Percentiles rank a stretch among this genome's conserved stretches.
These are phyloP conservation scores for Cryptosporidium andersoni DNA, from an alignment of 169 alveolate species.

Conservation along the genomic window DNA sequence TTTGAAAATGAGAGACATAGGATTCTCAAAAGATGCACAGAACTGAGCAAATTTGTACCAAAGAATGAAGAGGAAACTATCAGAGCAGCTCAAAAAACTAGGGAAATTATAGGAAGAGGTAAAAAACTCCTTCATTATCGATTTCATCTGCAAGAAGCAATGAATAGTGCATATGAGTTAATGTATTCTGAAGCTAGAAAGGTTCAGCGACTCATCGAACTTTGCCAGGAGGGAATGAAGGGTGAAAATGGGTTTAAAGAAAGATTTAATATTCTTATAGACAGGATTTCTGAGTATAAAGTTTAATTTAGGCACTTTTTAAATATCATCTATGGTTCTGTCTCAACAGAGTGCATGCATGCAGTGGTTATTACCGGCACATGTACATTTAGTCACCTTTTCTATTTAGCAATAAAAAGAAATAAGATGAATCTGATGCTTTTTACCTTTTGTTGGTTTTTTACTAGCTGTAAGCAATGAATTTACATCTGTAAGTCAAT, in stretches of 20 bases:
- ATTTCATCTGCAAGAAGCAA: constrained; percentile 37
- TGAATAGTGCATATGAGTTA: constrained; percentile 67
- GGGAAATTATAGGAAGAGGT: constrained; percentile 63
- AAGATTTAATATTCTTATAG: constrained; percentile 40
- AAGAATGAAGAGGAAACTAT: constrained; percentile 41
- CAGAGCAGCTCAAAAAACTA: constrained; percentile 58
- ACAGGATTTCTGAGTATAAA: constrained; percentile 43
- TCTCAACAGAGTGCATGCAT: too few relatives aligned
- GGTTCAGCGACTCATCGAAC: constrained; percentile 61
- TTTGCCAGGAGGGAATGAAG: constrained; percentile 64
- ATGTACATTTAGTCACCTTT: too few relatives aligned
- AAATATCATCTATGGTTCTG: background rate
- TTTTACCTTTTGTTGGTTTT: too few relatives aligned
- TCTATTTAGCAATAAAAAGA: too few relatives aligned
- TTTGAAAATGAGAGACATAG: constrained; percentile 70
- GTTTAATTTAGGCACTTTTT: background rate
- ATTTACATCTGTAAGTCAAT: too few relatives aligned
- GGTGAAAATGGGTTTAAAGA: constrained; percentile 45
- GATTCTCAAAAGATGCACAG: constrained; percentile 54
- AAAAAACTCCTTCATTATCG: constrained; percentile 64
- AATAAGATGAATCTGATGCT: too few relatives aligned
- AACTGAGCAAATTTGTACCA: constrained; percentile 40
- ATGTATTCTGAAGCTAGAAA: constrained; percentile 33
- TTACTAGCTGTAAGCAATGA: too few relatives aligned
- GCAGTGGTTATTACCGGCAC: too few relatives aligned